These are phyloP conservation scores for Ensete ventricosum DNA, from an alignment of 176 grass and related monocot genomes.

Conservation along the genomic window DNA sequence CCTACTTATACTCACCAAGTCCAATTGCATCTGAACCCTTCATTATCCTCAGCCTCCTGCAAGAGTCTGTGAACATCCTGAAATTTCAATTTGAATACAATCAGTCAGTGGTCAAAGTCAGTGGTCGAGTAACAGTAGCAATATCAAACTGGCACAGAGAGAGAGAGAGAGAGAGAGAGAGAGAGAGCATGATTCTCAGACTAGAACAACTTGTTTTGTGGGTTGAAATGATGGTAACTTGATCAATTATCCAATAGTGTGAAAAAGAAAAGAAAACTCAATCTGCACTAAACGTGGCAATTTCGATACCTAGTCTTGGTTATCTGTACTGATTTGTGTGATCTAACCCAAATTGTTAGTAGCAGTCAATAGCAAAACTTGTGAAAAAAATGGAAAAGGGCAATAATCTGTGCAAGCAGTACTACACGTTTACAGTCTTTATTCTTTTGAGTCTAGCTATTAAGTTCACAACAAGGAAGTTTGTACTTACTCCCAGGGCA, in stretches of 20 bases:
- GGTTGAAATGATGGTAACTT: neutral
- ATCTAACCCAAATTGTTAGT: neutral
- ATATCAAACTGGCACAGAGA: neutral
- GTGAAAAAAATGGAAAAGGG: neutral
- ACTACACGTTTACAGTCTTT: neutral
- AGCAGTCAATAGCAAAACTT: neutral
- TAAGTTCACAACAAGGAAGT: neutral
- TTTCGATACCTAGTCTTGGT: too few relatives aligned
- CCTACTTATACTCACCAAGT: conserved; percentile 39
- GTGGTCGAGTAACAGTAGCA: neutral
- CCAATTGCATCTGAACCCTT: conserved; percentile 72
- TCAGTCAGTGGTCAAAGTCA: neutral
- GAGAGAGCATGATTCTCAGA: too few relatives aligned
- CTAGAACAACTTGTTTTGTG: too few relatives aligned
- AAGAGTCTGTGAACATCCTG: conserved; percentile 77
- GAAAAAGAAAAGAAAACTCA: neutral
- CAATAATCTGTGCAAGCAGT: neutral
- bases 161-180: neutral
- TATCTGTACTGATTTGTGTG: too few relatives aligned
- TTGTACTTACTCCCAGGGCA: conserved; percentile 63
- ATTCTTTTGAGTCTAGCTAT: neutral
- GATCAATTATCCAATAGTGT: neutral
- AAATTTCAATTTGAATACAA: conserved; percentile 5
- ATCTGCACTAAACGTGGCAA: neutral
- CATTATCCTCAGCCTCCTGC: conserved; percentile 74